Base-by-base conservation (phyloP, 441 rosid species). In the Gossypium aridum region DNA sequence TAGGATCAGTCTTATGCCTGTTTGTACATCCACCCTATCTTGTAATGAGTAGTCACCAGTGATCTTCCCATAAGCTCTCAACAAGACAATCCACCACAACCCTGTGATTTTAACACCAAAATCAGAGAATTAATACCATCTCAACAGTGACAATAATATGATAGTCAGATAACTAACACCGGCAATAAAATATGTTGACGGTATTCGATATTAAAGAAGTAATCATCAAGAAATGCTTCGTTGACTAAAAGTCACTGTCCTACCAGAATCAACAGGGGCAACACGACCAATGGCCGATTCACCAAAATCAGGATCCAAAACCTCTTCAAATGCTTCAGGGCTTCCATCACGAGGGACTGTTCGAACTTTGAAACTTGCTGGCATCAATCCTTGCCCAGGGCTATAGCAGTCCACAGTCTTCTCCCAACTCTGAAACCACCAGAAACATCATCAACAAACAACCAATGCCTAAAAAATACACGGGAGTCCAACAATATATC, bases 181-280 rank as follows among this genome's bases (percentile, higher is more conserved):
- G 0, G 12, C 26, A 10, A 10, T 37, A 39, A 17, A 37, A 64
- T 64, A 9, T 17, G 43, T 37, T 39, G 16, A 39, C 1, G 1
- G 26, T 3, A 37, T 19, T 10, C 2, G 0, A 64, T 39, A 51
- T 28, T 22, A 47, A 66, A n/a, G 6, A 79, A 60, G 43, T 17
- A 51, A 25, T 17, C 37, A 49, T 51, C 9, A 45, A 3, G 8
- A 69, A 56, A 57, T 23, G 2, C 22, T 20, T 47, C 47, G 10
- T 28, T 64, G 43, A 64, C 6, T 9, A 34, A 43, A 63, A 19
- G 47, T 25, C 25, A 49, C 10, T 49, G 20, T 70, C 70, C 72
- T 79, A 94, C 98, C 98, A 56, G 98, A 94, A 82, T 94, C 99
- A 63, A 94, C 99, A 68, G 98, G 99, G n/a, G 97, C 96, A 64